These are phyloP conservation scores for Fusarium sarcochroum DNA, from an alignment of 2,329 filamentous ascomycete species.

Conservation along the genomic window DNA sequence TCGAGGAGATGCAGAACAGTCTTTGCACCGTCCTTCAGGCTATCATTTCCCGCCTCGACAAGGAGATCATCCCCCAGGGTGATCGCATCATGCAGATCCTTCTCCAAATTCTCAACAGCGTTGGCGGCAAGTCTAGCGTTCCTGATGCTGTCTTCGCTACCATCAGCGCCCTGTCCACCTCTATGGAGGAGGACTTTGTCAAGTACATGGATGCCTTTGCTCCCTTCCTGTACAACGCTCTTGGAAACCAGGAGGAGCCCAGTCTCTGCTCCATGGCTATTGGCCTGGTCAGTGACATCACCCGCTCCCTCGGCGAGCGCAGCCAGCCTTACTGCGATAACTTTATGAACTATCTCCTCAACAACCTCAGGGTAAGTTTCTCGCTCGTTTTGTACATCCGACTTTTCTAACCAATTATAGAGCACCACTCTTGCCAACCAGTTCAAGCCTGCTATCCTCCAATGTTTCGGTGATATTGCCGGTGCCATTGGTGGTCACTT, in stretches of 20 bases:
- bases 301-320: conserved; percentile 88
- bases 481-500: conserved; percentile 93
- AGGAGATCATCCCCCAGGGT: conserved; percentile 89
- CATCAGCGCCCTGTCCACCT: conserved; percentile 91
- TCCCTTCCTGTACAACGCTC: conserved; percentile 92
- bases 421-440: conserved; percentile 91
- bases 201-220: conserved; percentile 98
- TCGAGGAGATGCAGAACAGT: conserved; percentile 98
- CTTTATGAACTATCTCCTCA: conserved; percentile 98
- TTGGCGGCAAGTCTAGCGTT: conserved; percentile 90
- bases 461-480: conserved; percentile 98
- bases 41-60: conserved; percentile 91
- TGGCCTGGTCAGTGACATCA: conserved; percentile 96
- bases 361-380: conserved; percentile 83
- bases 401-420: conserved; percentile 57
- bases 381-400: neutral
- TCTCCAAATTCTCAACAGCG: conserved; percentile 82
- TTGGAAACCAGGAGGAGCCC: conserved; percentile 95
- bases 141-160: conserved; percentile 94
- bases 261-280: conserved; percentile 97
- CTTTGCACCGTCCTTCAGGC: conserved; percentile 91
- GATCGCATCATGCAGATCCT: conserved; percentile 94
- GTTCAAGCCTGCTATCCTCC: conserved; percentile 97
- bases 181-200: conserved; percentile 91
- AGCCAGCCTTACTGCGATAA: conserved; percentile 96